Percentiles rank a stretch among this genome's conserved stretches.
Evolutionary conservation across 2,329 filamentous ascomycete genomes (phyloP).

Genomic region (Xylariaceae sp.): DNA sequence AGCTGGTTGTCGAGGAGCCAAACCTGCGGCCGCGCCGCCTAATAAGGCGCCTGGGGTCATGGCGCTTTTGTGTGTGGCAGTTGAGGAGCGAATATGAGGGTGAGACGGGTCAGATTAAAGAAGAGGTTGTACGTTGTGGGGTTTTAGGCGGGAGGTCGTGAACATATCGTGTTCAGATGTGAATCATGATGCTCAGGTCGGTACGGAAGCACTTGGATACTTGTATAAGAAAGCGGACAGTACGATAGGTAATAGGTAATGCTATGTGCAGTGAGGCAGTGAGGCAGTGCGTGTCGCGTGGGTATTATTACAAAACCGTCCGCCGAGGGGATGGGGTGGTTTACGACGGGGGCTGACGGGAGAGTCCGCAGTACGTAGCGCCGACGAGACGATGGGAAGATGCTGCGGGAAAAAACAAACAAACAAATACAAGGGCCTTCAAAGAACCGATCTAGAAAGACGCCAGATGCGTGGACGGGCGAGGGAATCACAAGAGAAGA

Average conservation of each 20-base stretch:
- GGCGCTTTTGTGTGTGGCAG: not conserved
- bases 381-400: not conserved
- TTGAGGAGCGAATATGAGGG: not conserved
- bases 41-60: slow-evolving; percentile 41
- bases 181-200: not conserved
- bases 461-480: slow-evolving; percentile 5
- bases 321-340: not conserved
- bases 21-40: slow-evolving; percentile 33
- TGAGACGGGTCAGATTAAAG: not conserved
- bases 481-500: not conserved
- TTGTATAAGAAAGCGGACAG: too few species aligned
- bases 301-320: slow-evolving; percentile 3
- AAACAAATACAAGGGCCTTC: slow-evolving; percentile 7
- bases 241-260: not conserved
- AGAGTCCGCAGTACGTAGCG: not conserved
- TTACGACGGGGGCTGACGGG: slow-evolving; percentile 1
- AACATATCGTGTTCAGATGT: slow-evolving; percentile 11
- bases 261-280: not conserved
- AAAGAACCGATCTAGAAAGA: slow-evolving; percentile 7
- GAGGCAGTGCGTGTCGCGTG: not conserved
- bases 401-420: slow-evolving; percentile 5
- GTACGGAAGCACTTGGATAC: not conserved
- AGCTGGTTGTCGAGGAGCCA: slow-evolving; percentile 48
- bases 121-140: slow-evolving; percentile 2
- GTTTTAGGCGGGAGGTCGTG: not conserved